Evolutionary conservation across 257 asterid genomes (phyloP).

Genomic region (Solanum bulbocastanum): DNA sequence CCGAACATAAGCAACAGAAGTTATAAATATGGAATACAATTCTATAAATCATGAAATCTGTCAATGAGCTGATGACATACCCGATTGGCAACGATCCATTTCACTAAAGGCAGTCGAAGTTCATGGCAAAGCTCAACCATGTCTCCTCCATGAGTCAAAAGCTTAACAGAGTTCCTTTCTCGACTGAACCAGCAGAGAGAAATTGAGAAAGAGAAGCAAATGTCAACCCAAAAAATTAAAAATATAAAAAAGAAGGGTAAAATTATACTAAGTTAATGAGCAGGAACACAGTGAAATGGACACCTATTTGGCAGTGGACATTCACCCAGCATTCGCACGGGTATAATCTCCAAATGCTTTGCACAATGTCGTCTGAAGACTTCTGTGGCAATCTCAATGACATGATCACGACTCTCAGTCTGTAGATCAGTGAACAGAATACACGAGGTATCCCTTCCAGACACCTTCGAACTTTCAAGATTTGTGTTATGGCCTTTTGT

Average conservation of each 20-base stretch:
- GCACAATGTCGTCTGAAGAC: conserved; percentile 77
- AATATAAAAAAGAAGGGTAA: background rate
- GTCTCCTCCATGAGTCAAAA: conserved; percentile 88
- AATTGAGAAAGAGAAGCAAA: conserved; percentile 2
- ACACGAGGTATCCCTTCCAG: conserved; percentile 46
- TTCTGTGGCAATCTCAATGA: conserved; percentile 51
- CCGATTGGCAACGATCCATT: conserved; percentile 76
- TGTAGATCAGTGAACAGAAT: conserved; percentile 45
- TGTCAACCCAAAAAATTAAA: conserved; percentile 3
- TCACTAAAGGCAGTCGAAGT: conserved; percentile 74
- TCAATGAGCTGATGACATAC: conserved; percentile 16
- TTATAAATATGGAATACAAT: background rate
- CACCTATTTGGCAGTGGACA: conserved; percentile 52
- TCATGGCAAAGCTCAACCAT: conserved; percentile 88
- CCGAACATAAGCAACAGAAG: background rate
- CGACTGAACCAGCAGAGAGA: background rate
- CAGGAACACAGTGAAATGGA: background rate
- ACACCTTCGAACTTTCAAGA: conserved; percentile 45
- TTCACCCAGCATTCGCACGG: conserved; percentile 68
- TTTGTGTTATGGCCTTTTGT: conserved; percentile 38
- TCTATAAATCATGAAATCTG: background rate
- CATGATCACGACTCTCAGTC: conserved; percentile 57
- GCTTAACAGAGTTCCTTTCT: conserved; percentile 56
- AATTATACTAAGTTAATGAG: background rate
- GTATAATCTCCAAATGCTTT: conserved; percentile 73